Evolutionary conservation across 352 stramenopile species (phyloP), one percentile per base, ranked within the genome.

Genomic region (Blastocystis sp.): DNA sequence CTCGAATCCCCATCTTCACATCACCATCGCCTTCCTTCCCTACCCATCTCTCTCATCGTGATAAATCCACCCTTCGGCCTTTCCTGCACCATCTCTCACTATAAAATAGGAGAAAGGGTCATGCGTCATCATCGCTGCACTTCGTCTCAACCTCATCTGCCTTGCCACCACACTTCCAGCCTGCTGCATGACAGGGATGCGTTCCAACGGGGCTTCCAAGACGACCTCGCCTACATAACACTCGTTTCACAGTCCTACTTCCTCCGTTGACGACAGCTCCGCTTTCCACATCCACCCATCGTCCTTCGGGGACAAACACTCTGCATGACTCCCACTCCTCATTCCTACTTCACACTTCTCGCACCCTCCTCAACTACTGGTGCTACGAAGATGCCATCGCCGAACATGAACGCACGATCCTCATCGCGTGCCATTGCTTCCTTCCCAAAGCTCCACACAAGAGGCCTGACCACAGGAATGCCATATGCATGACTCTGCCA

Each of bases 41-140:
- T 34, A 34, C 29, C 93, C 97, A 62, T 93, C 91, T 92, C 98
- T 95, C 89, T 99, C 97, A 90, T 99, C 97, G 69, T 99, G 93
- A 91, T 98, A 99, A 0, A 99, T 92, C 37, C 91, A 76, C 15
- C 97, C 97, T 2, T 82, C 79, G 7, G 96, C 96, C 47, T 93
- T 90, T n/a, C 93, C 92, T 26, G 91, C 89, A 9, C 91, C 90
- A 90, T 98, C 94, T 50, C 98, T 91, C 29, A 96, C 94, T 87
- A 98, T 92, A 47, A 97, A 94, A 9, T 99, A 93, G 59, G 97
- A 98, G 88, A 98, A 97, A 45, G 97, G 97, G 90, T 99, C 97
- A 45, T 94, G 92, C n/a, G 90, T 92, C 97, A 99, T 99, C 45
- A 98, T 92, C 26, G 93, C 90, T 70, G 95, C 95, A 80, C 93